Conservation (phyloP, 768 basidiomycete species). For the Lentinula lateritia region DNA sequence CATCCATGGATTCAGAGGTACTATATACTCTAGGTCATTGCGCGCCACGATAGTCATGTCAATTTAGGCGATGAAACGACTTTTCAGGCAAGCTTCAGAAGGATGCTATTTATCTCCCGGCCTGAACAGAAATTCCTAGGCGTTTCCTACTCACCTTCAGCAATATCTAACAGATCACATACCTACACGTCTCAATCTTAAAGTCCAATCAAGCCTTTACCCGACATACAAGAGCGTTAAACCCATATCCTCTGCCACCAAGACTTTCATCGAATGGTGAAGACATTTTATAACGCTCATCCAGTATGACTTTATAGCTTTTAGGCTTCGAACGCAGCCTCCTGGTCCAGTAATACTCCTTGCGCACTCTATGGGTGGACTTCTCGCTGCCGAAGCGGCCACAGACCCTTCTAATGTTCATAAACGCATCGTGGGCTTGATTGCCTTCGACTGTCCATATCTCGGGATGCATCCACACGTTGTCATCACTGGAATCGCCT, state of each 20-base stretch:
- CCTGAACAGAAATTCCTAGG: slow-evolving; percentile 21
- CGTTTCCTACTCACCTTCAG: slow-evolving; percentile 53
- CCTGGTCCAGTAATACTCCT: slow-evolving; percentile 50
- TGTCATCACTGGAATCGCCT: slow-evolving; percentile 49
- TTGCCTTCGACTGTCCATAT: slow-evolving; percentile 58
- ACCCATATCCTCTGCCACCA: slow-evolving; percentile 43
- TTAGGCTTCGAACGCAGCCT: slow-evolving; percentile 50
- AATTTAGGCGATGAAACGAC: slow-evolving; percentile 48
- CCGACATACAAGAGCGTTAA: slow-evolving; percentile 57
- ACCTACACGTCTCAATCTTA: slow-evolving; percentile 29
- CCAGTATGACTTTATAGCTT: background rate
- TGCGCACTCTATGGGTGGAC: slow-evolving; percentile 59
- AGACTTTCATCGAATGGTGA: slow-evolving; percentile 53
- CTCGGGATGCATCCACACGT: slow-evolving; percentile 63
- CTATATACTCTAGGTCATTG: background rate
- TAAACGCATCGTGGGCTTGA: slow-evolving; percentile 42
- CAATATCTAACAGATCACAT: slow-evolving; percentile 29
- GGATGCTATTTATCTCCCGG: background rate
- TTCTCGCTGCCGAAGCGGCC: slow-evolving; percentile 53
- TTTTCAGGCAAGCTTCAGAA: slow-evolving; percentile 36
- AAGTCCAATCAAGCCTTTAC: slow-evolving; percentile 45
- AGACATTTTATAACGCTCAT: background rate
- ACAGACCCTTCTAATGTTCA: slow-evolving; percentile 32
- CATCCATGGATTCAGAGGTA: slow-evolving; percentile 57
- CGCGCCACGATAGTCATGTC: background rate